phyloP scores from a whole-genome alignment of 225 moss, liverwort and hornwort species.

The Takakia lepidozioides region DNA sequence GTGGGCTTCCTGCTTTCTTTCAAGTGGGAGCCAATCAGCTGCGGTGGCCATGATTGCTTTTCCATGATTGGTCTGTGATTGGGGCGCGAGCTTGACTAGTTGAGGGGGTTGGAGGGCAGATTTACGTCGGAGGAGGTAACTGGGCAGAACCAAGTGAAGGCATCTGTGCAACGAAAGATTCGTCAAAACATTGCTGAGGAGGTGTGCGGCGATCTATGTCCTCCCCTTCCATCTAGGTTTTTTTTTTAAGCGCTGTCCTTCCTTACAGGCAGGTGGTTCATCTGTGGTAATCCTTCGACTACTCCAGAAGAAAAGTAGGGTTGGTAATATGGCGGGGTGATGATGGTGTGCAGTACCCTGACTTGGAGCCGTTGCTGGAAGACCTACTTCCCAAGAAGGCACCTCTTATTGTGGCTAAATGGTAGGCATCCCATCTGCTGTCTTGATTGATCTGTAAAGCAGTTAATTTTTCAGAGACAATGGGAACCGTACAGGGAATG shows the following conservation, averaged over 20 bases:
- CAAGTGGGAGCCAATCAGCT: no score
- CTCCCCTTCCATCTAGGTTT: neutral
- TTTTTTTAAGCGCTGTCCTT: neutral
- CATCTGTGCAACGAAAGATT: constrained; percentile 90
- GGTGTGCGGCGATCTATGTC: constrained; percentile 26
- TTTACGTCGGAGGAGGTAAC: constrained; percentile 94
- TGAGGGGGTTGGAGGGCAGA: constrained; percentile 12
- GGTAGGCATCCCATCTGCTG: constrained; percentile 28
- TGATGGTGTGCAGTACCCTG: constrained; percentile 62
- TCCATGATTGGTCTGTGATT: no score
- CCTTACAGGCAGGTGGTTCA: no score
- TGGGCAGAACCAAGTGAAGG: constrained; percentile 96
- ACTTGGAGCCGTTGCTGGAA: constrained; percentile 86
- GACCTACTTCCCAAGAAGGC: constrained; percentile 89
- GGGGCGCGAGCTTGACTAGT: no score
- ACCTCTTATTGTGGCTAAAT: constrained; percentile 94
- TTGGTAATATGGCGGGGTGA: constrained; percentile 7
- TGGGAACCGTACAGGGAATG: no score
- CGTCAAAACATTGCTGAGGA: constrained; percentile 91
- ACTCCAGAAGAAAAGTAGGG: no score
- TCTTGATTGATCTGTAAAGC: constrained; percentile 1
- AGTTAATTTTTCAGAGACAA: neutral
- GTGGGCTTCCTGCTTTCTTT: no score
- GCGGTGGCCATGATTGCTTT: no score
- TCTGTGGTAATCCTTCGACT: no score